These are phyloP conservation scores for Articulospora tetracladia DNA, from an alignment of 495 filamentous ascomycete genomes.

Conservation along the genomic window DNA sequence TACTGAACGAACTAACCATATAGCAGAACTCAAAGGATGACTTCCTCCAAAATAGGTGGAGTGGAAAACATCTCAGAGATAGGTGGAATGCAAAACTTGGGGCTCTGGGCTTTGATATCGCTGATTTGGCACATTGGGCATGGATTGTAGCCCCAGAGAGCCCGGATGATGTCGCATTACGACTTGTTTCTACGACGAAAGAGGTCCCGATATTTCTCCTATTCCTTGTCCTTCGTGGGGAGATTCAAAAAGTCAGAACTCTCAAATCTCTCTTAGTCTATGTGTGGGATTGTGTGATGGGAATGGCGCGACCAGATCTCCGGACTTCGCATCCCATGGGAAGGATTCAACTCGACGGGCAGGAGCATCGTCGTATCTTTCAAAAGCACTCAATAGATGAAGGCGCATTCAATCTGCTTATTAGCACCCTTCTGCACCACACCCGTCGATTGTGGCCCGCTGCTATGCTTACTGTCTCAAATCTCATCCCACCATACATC, in stretches of 20 bases:
- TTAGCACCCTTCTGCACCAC: slow-evolving; percentile 20
- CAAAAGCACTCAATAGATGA: neutral
- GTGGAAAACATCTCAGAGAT: neutral
- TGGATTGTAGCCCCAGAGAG: slow-evolving; percentile 11
- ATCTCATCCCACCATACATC: slow-evolving; percentile 12
- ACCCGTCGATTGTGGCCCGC: slow-evolving; percentile 22
- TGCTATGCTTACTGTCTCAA: slow-evolving; percentile 15
- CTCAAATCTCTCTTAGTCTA: slow-evolving; percentile 13
- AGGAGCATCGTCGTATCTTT: neutral
- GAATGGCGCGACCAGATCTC: neutral
- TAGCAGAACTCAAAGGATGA: neutral
- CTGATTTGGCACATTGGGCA: slow-evolving; percentile 19
- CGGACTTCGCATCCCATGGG: neutral
- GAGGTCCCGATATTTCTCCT: slow-evolving; percentile 19
- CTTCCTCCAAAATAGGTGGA: neutral
- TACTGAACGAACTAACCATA: neutral
- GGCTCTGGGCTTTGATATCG: neutral
- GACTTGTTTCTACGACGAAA: slow-evolving; percentile 7
- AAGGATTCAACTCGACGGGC: neutral
- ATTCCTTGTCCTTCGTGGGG: slow-evolving; percentile 12
- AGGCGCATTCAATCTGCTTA: slow-evolving; percentile 7
- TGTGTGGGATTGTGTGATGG: slow-evolving; percentile 7
- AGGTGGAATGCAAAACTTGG: neutral
- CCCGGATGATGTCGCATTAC: slow-evolving; percentile 11
- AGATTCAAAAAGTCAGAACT: slow-evolving; percentile 8